Percentiles rank a stretch among this genome's conserved stretches.
Evolutionary conservation across 495 filamentous ascomycete species (phyloP).

Genomic region (Barbatosphaeria neglecta): DNA sequence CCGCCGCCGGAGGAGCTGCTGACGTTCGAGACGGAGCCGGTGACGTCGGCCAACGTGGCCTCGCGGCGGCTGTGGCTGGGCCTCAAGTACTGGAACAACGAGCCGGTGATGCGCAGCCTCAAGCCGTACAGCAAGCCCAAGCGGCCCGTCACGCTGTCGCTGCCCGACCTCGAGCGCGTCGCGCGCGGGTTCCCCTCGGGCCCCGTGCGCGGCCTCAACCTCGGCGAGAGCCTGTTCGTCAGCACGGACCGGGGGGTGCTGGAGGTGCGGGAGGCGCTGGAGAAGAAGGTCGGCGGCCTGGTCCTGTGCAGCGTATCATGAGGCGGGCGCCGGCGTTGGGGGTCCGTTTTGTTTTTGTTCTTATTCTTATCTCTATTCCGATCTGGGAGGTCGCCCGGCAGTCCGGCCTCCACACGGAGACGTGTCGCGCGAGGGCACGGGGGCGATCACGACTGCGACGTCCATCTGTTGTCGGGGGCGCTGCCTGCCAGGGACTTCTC

Average conservation of each 20-base stretch:
- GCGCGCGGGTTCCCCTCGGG: slow-evolving; percentile 52
- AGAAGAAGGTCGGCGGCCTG: slow-evolving; percentile 75
- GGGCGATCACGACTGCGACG: too few species aligned
- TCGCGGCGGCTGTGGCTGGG: slow-evolving; percentile 78
- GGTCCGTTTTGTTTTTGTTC: not conserved
- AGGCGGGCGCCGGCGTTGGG: slow-evolving; percentile 10
- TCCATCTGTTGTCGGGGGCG: too few species aligned
- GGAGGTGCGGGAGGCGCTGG: slow-evolving; percentile 78
- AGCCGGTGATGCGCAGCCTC: slow-evolving; percentile 69
- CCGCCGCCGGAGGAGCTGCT: slow-evolving; percentile 43
- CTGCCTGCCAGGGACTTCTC: too few species aligned
- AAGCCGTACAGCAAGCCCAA: slow-evolving; percentile 65
- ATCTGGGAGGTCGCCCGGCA: too few species aligned
- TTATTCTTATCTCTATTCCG: not conserved
- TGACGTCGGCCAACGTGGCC: slow-evolving; percentile 70
- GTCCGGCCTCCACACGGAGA: too few species aligned
- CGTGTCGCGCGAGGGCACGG: too few species aligned
- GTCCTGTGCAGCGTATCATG: slow-evolving; percentile 60
- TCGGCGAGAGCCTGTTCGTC: slow-evolving; percentile 79
- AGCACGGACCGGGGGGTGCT: slow-evolving; percentile 68
- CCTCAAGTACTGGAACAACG: slow-evolving; percentile 83
- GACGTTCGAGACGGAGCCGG: slow-evolving; percentile 42
- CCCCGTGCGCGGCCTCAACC: slow-evolving; percentile 58
- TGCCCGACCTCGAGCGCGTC: slow-evolving; percentile 47
- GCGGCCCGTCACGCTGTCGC: slow-evolving; percentile 53